phyloP scores from a whole-genome alignment of 169 alveolate species.

The Cryptosporidium tyzzeri region DNA sequence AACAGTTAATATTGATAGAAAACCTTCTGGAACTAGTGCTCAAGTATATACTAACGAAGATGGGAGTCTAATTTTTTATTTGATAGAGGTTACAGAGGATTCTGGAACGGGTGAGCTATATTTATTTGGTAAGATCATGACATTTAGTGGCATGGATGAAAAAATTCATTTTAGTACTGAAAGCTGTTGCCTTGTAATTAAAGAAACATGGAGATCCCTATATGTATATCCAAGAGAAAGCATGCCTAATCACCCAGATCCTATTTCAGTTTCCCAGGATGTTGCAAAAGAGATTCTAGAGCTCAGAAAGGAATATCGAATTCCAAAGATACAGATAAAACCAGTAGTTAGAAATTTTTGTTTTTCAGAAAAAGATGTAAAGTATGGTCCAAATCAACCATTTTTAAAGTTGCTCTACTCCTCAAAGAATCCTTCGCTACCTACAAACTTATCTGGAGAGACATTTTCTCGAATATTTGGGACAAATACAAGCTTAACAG shows the following conservation, averaged over 20 bases:
- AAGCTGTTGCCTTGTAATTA: slow-evolving; percentile 47
- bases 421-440: slow-evolving; percentile 36
- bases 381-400: slow-evolving; percentile 72
- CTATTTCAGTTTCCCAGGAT: slow-evolving; percentile 31
- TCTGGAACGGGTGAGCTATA: slow-evolving; percentile 32
- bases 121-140: slow-evolving; percentile 59
- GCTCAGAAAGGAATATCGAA: slow-evolving; percentile 37
- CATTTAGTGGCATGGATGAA: background rate
- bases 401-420: slow-evolving; percentile 46
- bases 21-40: background rate
- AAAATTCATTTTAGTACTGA: background rate
- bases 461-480: slow-evolving; percentile 80
- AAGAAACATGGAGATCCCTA: slow-evolving; percentile 63
- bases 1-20: background rate
- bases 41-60: slow-evolving; percentile 2
- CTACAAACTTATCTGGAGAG: slow-evolving; percentile 78
- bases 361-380: slow-evolving; percentile 41
- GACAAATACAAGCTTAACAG: slow-evolving; percentile 77
- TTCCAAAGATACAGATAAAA: slow-evolving; percentile 65
- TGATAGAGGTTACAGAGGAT: slow-evolving; percentile 58
- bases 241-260: slow-evolving; percentile 57
- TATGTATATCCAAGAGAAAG: slow-evolving; percentile 69
- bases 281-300: slow-evolving; percentile 68
- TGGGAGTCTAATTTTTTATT: slow-evolving; percentile 32
- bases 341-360: slow-evolving; percentile 68